phyloP scores from a whole-genome alignment of 768 basidiomycete genomes.

The Russula griseocarnosa region DNA sequence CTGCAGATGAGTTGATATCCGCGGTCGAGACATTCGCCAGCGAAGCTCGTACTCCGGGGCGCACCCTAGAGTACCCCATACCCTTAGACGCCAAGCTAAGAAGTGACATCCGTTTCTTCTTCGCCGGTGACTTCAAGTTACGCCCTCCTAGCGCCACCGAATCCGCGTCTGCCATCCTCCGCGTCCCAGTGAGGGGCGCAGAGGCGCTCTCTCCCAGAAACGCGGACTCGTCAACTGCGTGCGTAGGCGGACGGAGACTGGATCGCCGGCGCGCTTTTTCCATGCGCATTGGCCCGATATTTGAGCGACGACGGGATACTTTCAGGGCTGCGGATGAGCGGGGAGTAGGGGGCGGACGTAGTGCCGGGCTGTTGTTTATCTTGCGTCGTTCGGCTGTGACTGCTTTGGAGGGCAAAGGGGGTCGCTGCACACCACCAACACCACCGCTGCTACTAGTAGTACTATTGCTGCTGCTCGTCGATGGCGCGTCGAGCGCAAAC shows the following conservation, averaged over 20 bases:
- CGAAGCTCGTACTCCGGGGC: constrained; percentile 27
- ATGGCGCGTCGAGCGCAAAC: constrained; percentile 42
- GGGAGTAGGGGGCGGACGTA: constrained; percentile 13
- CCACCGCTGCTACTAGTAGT: constrained; percentile 30
- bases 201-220: constrained; percentile 36
- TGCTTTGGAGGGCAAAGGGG: neutral
- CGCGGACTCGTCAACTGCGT: constrained; percentile 40
- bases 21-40: constrained; percentile 40
- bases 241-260: constrained; percentile 71
- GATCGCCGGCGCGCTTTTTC: constrained; percentile 74
- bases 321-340: constrained; percentile 31
- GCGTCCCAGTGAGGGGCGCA: constrained; percentile 31
- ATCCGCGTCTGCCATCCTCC: constrained; percentile 38
- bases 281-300: constrained; percentile 67
- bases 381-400: neutral
- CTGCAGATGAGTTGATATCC: constrained; percentile 47
- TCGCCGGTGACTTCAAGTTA: constrained; percentile 48
- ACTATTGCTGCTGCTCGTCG: constrained; percentile 46
- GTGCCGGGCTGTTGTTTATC: constrained; percentile 7
- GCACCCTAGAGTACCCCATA: constrained; percentile 32
- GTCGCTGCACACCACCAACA: constrained; percentile 10
- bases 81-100: constrained; percentile 38
- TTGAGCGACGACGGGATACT: constrained; percentile 57
- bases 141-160: constrained; percentile 24
- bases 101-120: constrained; percentile 58